Base-by-base conservation (phyloP, 345 rosid species). In the Euphorbia lathyris region DNA sequence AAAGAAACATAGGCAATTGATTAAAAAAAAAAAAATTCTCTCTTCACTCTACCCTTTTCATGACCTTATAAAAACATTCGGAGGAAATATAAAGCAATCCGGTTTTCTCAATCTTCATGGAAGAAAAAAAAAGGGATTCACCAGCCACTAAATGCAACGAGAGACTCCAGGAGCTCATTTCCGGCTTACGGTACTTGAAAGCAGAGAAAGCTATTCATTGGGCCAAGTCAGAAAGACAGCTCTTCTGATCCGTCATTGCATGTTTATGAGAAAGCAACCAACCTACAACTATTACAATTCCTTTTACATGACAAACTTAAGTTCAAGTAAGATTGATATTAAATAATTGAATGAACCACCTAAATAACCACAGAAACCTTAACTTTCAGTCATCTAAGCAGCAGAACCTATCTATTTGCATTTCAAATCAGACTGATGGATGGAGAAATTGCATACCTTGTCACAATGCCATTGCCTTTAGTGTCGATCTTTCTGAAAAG, bases 401-500 rank as follows among this genome's bases (percentile, higher is more conserved):
- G 56, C 10, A n/a, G 4, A 47, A 14, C n/a, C n/a, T 51, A 4
- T 51, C 17, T 0, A 25, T 26, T 57, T 25, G 29, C 34, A 10
- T 26, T 57, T 20, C 58, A 57, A 57, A 30, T 29, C 17, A 30
- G 32, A 64, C 45, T 11, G 10, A 13, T 64, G 17, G 25, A 26
- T 19, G 66, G 1, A 38, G 7, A 19, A 51, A 59, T 50, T 16
- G 43, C 84, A 76, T 82, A 91, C 97, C 94, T 90, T 68, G 90
- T 85, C 71, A 90, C 83, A 58, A 73, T 68, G 67, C 95, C 90
- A 20, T 88, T 81, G 78, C 69, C 66, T 11, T 82, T 74, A 72
- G 75, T 78, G 76, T 95, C 97, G 63, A 91, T 90, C 84, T 85
- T 90, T 74, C 66, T 83, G 78, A 95, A 92, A 59, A 92, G 91